Evolutionary conservation across 2,329 filamentous ascomycete genomes (phyloP).

Genomic region (Botrytis tulipae): DNA sequence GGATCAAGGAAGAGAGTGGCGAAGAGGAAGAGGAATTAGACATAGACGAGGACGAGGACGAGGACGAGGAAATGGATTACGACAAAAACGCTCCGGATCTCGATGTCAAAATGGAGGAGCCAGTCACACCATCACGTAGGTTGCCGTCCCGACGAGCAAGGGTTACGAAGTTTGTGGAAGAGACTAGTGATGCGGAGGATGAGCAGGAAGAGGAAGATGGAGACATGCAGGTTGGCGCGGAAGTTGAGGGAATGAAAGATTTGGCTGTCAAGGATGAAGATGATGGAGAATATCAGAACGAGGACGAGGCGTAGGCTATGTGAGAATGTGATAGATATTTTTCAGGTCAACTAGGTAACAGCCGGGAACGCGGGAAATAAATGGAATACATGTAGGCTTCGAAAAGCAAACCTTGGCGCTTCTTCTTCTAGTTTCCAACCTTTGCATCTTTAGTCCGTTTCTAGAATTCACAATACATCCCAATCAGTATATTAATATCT

Average conservation of each 20-base stretch:
- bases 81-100: not conserved
- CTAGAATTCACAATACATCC: not conserved
- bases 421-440: not conserved
- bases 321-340: not conserved
- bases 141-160: not conserved
- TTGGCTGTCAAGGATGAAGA: not conserved
- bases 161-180: not conserved
- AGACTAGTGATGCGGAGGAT: conserved; percentile 1
- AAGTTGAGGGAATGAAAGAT: not conserved
- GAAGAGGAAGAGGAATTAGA: not conserved
- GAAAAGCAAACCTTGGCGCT: not conserved
- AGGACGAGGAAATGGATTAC: not conserved
- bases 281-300: not conserved
- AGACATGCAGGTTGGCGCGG: not conserved
- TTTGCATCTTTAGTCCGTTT: not conserved
- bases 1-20: not conserved
- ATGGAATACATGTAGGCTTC: not conserved
- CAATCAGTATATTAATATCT: not conserved
- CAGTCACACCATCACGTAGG: not conserved
- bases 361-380: not conserved
- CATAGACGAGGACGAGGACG: not conserved
- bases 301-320: not conserved
- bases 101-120: not conserved
- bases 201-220: not conserved
- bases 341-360: not conserved